Evolutionary conservation across 1,139 yeast species (phyloP), one percentile per base, ranked within the genome.

Genomic region (Blastobotrys apis): DNA sequence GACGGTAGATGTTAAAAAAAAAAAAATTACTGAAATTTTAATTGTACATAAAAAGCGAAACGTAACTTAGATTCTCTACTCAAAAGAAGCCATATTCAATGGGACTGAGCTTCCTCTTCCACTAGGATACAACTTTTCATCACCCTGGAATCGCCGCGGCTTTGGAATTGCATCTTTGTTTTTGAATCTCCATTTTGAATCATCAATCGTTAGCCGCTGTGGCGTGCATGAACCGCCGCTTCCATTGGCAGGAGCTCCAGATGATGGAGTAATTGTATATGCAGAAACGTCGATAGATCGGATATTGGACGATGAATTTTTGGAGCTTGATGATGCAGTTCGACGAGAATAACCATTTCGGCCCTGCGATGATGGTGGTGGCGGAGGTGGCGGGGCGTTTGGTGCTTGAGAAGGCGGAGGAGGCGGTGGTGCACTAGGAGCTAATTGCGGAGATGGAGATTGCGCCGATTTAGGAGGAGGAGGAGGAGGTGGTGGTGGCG

Each of bases 51-150:
- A 31, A 29, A n/a, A 31, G 26, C 6, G n/a, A n/a, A n/a, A n/a
- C n/a, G n/a, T n/a, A n/a, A n/a, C n/a, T n/a, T n/a, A n/a, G n/a
- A n/a, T n/a, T n/a, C 29, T 20, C 43, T 50, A 64, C 15, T 52
- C 52, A 53, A 57, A 75, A 34, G 68, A 43, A 39, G 77, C 67
- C 52, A 90, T 69, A 56, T 87, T 81, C 54, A 92, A 69, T 1
- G 97, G 97, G 33, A 92, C 94, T 26, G 96, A 86, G 25, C 90
- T 80, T 2, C 98, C 98, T 59, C 97, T 77, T 5, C 98, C 97
- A 68, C 96, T 86, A 12, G 97, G 97, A 65, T 92, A 92, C 54
- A 87, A 69, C 62, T 90, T 88, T 47, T 74, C 75, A 44, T 73
- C 75, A 10, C 79, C 83, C 44, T 78, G 81, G 57, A 84, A 85